Percentiles rank a stretch among this genome's conserved stretches.
phyloP scores from a whole-genome alignment of 345 rosid genomes.

The Gossypium turneri region DNA sequence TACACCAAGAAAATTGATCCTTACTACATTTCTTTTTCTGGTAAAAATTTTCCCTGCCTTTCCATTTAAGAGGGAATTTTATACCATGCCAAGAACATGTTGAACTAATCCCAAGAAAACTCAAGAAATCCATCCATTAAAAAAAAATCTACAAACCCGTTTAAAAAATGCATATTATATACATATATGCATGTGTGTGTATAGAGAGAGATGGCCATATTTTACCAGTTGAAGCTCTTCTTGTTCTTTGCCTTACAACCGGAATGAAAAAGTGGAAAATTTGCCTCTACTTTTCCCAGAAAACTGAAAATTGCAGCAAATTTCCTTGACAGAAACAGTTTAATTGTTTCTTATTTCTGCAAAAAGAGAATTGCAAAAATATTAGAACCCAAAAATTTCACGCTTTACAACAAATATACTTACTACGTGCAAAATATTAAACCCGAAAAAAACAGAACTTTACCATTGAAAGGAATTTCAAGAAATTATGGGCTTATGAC shows the following conservation, averaged over 20 bases:
- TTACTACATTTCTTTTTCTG: too few relatives aligned
- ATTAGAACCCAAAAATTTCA: neutral
- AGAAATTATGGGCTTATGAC: too few relatives aligned
- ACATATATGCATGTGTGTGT: neutral
- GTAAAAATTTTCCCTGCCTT: neutral
- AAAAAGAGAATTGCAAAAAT: neutral
- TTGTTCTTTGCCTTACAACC: neutral
- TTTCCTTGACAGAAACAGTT: neutral
- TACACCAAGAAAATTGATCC: too few relatives aligned
- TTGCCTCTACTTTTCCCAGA: neutral
- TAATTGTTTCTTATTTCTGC: neutral
- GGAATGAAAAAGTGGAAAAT: too few relatives aligned
- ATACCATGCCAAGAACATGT: neutral
- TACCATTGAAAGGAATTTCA: too few relatives aligned
- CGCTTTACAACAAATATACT: neutral
- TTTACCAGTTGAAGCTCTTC: neutral
- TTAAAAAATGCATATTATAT: too few relatives aligned
- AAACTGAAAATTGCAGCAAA: neutral
- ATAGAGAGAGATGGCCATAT: neutral
- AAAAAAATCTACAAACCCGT: too few relatives aligned
- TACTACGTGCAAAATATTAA: neutral
- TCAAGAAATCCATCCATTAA: neutral
- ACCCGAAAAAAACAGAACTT: neutral
- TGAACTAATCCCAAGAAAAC: slow-evolving; percentile 6
- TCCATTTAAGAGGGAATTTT: neutral